phyloP scores from a whole-genome alignment of 257 asterid species.

The Solanum commersonii region DNA sequence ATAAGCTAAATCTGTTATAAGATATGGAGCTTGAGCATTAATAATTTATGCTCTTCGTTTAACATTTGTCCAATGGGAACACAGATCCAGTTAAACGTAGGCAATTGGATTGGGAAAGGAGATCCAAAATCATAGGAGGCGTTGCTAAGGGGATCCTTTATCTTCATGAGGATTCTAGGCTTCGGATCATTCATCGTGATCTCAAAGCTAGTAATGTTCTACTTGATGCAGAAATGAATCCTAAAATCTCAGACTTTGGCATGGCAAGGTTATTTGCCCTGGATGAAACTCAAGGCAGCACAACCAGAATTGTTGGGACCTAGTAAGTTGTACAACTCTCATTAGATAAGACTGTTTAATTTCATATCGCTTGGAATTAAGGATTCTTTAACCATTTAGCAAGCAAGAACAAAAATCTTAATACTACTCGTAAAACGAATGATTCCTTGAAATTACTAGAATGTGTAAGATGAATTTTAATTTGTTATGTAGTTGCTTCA shows the following conservation, averaged over 20 bases:
- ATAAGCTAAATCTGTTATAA: background rate
- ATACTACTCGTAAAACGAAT: background rate
- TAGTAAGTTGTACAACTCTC: background rate
- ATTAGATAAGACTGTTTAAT: background rate
- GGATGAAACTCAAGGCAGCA: background rate
- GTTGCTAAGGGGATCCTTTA: background rate
- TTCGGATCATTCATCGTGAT: background rate
- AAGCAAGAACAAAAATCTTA: background rate
- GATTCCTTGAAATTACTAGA: background rate
- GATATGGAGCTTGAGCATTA: background rate
- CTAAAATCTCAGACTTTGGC: background rate
- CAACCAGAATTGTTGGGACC: background rate
- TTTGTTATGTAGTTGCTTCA: background rate
- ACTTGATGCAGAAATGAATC: background rate
- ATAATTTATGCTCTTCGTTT: background rate
- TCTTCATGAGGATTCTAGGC: background rate
- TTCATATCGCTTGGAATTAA: background rate
- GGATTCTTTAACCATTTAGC: background rate
- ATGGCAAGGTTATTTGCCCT: background rate
- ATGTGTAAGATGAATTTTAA: background rate
- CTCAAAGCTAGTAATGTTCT: background rate
- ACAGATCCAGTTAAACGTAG: background rate
- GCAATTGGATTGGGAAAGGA: background rate
- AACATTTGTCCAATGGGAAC: background rate
- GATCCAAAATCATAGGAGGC: background rate